Evolutionary conservation across 441 rosid genomes (phyloP), one percentile per base, ranked within the genome.

Genomic region (Syzygium syzygioides): DNA sequence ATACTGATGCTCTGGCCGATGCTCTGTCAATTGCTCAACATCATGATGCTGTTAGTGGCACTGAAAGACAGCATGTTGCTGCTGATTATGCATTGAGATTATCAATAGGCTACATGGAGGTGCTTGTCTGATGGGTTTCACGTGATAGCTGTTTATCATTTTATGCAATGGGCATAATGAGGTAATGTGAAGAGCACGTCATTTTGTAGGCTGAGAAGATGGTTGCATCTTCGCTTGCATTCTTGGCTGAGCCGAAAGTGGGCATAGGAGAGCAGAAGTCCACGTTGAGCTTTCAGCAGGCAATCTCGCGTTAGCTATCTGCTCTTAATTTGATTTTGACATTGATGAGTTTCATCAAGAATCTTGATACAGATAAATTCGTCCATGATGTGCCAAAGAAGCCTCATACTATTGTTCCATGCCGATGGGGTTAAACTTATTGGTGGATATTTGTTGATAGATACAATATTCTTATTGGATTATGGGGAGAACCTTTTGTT

Each of bases 41-140:
- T 94, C 99, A 98, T 91, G 99, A 98, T 90, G 99, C 97, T 79
- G 99, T 98, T 91, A 93, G 97, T 53, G 99, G 99, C 88, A 98
- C 99, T 50, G 97, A 95, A 87, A 93, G 96, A 94, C 98, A 98
- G 87, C 99, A 98, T 57, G 99, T 98, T 89, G 99, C 99, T 88
- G 88, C 96, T 93, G 99, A 98, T 93, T 98, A 98, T 92, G 96
- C 98, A 37, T 96, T 94, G 92, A 94, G 99, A 88, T 92, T 97
- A 87, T 94, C 98, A 37, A 96, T 98, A 87, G 99, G 99, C 91
- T 96, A 96, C 90, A 88, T 87, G 28, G 98, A 97, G 97, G 99
- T 97, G 91, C 87, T 80, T 57, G 56, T 80, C 88, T 89, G 83
- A 89, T 76, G 85, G 87, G 85, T 86, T 86, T 68, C 59, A 60